Evolutionary conservation across 306 rosid species (phyloP).

Genomic region (Cicer chorassanicum): DNA sequence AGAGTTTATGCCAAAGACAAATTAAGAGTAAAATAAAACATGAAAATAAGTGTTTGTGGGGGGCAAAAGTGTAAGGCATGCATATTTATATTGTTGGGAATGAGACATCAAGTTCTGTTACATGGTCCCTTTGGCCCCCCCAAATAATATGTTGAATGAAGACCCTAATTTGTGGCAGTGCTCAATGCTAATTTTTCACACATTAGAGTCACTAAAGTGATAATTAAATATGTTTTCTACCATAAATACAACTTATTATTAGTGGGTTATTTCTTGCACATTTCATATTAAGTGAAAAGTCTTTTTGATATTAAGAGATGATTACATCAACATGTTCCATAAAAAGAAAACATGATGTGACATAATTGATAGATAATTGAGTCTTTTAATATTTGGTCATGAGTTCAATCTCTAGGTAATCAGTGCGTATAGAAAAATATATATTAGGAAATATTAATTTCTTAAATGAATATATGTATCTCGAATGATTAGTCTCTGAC

Average conservation of each 20-base stretch:
- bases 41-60: not conserved
- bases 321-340: no score
- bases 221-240: not conserved
- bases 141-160: not conserved
- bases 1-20: constrained; percentile 17
- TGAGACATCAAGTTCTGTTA: constrained; percentile 25
- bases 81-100: constrained; percentile 30
- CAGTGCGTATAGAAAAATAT: no score
- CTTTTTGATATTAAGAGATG: not conserved
- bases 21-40: not conserved
- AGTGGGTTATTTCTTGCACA: not conserved
- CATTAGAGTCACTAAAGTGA: not conserved
- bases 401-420: no score
- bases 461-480: no score
- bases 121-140: constrained; percentile 4
- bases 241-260: not conserved
- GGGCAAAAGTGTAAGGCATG: constrained; percentile 17
- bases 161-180: constrained; percentile 25
- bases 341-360: not conserved
- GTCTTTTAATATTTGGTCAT: no score
- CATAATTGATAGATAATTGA: no score
- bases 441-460: no score
- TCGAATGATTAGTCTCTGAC: no score
- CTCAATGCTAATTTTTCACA: not conserved
- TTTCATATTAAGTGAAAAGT: not conserved